A percentile compares a stretch with the other conserved stretches of the same genome.
Evolutionary conservation across 768 basidiomycete species (phyloP).

Genomic region (Podaxis rugospora): DNA sequence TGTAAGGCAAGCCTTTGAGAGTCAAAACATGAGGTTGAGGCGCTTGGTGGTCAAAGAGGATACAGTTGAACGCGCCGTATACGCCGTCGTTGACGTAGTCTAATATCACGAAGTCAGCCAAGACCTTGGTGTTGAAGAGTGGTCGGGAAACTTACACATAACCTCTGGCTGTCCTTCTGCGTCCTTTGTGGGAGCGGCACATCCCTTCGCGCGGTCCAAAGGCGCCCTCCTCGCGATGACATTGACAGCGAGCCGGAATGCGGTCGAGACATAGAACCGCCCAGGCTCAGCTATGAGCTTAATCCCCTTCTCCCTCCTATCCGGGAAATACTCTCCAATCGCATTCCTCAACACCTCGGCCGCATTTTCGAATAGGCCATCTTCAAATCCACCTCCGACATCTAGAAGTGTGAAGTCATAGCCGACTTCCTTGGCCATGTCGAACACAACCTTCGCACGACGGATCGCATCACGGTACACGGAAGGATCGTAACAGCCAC

Average conservation of each 20-base stretch:
- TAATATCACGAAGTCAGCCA: constrained; percentile 26
- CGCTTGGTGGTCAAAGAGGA: constrained; percentile 92
- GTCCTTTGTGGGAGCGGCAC: constrained; percentile 11
- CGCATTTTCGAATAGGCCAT: constrained; percentile 76
- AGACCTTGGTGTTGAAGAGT: constrained; percentile 1
- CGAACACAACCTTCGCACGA: constrained; percentile 80
- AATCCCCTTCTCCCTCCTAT: constrained; percentile 50
- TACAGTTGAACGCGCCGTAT: constrained; percentile 95
- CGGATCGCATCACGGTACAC: constrained; percentile 88
- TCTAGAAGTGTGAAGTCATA: constrained; percentile 84
- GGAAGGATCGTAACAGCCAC: constrained; percentile 90
- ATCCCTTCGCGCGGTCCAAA: constrained; percentile 18
- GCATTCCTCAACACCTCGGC: constrained; percentile 67
- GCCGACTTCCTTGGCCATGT: constrained; percentile 79
- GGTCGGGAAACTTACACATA: constrained; percentile 71
- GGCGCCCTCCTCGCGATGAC: constrained; percentile 86
- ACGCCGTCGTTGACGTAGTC: constrained; percentile 99
- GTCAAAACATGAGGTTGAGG: constrained; percentile 74
- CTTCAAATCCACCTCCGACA: constrained; percentile 96
- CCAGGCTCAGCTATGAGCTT: constrained; percentile 95
- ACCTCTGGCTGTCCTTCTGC: constrained; percentile 43
- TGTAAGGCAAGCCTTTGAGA: constrained; percentile 62
- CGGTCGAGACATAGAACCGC: constrained; percentile 86
- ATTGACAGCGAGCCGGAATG: constrained; percentile 89
- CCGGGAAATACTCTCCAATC: constrained; percentile 77